Base-by-base conservation (phyloP, 306 rosid genomes). In the Lathyrus oleraceus region DNA sequence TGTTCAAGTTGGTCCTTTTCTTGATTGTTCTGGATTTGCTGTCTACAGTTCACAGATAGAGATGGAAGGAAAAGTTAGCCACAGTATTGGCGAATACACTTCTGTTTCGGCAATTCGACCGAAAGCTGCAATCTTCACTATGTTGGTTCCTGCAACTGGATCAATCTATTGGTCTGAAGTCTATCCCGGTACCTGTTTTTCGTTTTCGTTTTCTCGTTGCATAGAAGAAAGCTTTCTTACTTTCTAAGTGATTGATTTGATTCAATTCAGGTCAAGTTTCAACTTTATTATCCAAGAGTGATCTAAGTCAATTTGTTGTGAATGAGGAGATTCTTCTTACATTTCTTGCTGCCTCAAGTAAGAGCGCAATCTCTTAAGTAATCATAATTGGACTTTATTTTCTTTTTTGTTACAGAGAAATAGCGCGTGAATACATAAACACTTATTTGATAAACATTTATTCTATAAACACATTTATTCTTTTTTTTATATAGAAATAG, bases 21-120 rank as follows among this genome's bases (percentile, higher is more conserved):
- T 88, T 56, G 93, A 91, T 71, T 91, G 97, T 84, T 88, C 91
- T 20, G 96, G 97, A 77, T 87, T 54, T 84, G 89, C 89, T 61
- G 60, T 91, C 56, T 88, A 85, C 48, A 56, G 72, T 51, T 85
- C 91, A 63, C 93, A 91, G 81, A 82, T 87, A 23, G 78, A 83
- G 69, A 82, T 87, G 88, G 93, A 91, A 67, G 87, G 83, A 66
- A 91, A 91, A 82, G 72, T 69, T 40, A 87, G 88, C 74, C 86
- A 48, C 17, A 52, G 72, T 5, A 71, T 73, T 47, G 85, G 76
- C 15, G 84, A 86, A 58, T 79, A 75, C 64, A 87, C 84, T 28
- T 65, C 65, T 59, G 82, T 87, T 32, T 87, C 97, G 0, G 89
- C 89, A 47, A 61, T 67, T 80, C 76, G 76, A 77, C 91, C 96